Evolutionary conservation across 2,329 filamentous ascomycete species (phyloP).

Genomic region (Hirsutella thompsonii): DNA sequence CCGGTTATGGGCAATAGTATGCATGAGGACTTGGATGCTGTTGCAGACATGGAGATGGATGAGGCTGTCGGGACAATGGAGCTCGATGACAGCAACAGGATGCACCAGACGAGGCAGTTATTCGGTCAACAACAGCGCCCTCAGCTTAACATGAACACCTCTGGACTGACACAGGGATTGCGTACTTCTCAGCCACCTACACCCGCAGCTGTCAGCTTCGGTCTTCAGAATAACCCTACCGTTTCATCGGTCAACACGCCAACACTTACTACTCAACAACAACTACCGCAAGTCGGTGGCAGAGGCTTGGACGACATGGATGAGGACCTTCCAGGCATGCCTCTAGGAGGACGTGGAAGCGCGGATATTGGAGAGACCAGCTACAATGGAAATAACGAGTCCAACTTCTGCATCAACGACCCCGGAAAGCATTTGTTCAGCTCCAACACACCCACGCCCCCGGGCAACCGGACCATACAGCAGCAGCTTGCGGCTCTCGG

Average conservation of each 20-base stretch:
- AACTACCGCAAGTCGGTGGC: constrained; percentile 46
- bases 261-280: constrained; percentile 70
- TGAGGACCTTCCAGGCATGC: constrained; percentile 54
- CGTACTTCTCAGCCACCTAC: constrained; percentile 79
- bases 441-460: constrained; percentile 60
- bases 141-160: constrained; percentile 69
- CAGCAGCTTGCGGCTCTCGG: constrained; percentile 61
- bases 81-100: constrained; percentile 47
- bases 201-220: constrained; percentile 63
- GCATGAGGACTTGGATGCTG: constrained; percentile 62
- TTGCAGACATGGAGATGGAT: constrained; percentile 96
- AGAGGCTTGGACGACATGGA: constrained; percentile 54
- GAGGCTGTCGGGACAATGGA: constrained; percentile 60
- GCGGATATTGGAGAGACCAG: constrained; percentile 39
- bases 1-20: constrained; percentile 26
- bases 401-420: constrained; percentile 66
- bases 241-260: constrained; percentile 96
- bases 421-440: constrained; percentile 90
- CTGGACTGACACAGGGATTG: constrained; percentile 63
- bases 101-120: constrained; percentile 57
- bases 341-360: constrained; percentile 45
- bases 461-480: constrained; percentile 50
- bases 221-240: constrained; percentile 83
- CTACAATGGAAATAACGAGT: constrained; percentile 29
- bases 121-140: constrained; percentile 54